Evolutionary conservation across 2,329 filamentous ascomycete genomes (phyloP), one percentile per base, ranked within the genome.

Genomic region (Myriosclerotinia duriaeana): DNA sequence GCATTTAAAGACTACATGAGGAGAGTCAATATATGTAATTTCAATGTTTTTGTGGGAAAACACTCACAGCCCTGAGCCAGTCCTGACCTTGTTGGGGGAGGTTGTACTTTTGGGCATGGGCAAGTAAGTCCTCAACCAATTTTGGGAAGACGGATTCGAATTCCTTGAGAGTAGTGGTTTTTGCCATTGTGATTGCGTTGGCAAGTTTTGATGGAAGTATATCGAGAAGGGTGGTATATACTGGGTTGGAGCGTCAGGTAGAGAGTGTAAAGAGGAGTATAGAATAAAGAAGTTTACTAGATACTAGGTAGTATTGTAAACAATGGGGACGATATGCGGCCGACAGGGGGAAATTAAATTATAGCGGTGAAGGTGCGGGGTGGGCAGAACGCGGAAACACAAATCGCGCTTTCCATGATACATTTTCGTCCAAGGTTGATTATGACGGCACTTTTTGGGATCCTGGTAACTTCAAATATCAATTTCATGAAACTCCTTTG

Each of bases 111-210:
- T 87, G 85, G 72, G 89, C 90, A 81, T 95, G 88, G 70, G 87
- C 87, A 72, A 93, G 84, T 67, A 99, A 82, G 75, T 93, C 92
- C 77, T 91, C 85, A 75, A 93, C 87, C 71, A 99, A 87, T 79
- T 89, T 89, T 66, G 92, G 92, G 82, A 93, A 98, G 77, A 97
- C 86, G 55, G 87, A 83, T 84, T 98, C 93, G 78, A 99, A 99
- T 76, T 96, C 89, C 76, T 90, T 83, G 67, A 93, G 87, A 59
- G 89, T 93, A 61, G 89, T 89, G 72, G 88, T 87, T 83, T 95
- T 80, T 53, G 85, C 84, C 85, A 87, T 88, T 63, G 75, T 81
- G 71, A 69, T 40, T 61, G 14, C 34, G 64, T 8, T 9, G 6
- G 34, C 4, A 14, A 38, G 34, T 20, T 3, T 17, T 38, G 30